Conservation (phyloP, 768 basidiomycete genomes). For the Psilocybe cyanescens region DNA sequence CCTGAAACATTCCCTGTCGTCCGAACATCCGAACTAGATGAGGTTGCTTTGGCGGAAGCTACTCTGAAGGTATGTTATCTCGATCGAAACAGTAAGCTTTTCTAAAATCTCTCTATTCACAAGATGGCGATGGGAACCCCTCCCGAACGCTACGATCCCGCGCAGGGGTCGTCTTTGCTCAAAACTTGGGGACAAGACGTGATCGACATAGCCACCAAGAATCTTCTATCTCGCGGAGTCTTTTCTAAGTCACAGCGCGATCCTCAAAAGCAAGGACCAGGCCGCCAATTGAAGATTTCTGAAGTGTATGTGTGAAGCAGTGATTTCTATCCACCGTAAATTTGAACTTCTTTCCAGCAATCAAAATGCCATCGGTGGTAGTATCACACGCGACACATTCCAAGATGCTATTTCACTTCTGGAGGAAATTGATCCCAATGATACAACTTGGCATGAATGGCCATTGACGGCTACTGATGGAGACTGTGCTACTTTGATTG, state of each 20-base stretch:
- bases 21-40: slow-evolving; percentile 37
- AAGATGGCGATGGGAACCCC: slow-evolving; percentile 84
- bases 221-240: slow-evolving; percentile 65
- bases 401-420: slow-evolving; percentile 67
- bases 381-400: slow-evolving; percentile 64
- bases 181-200: slow-evolving; percentile 55
- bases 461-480: slow-evolving; percentile 80
- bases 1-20: slow-evolving; percentile 39
- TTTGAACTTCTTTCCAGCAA: slow-evolving; percentile 47
- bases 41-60: slow-evolving; percentile 61
- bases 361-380: slow-evolving; percentile 67
- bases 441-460: slow-evolving; percentile 74
- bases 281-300: slow-evolving; percentile 76
- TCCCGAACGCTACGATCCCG: slow-evolving; percentile 66
- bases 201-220: slow-evolving; percentile 59
- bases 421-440: slow-evolving; percentile 56
- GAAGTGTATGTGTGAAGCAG: slow-evolving; percentile 51
- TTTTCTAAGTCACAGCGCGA: slow-evolving; percentile 71
- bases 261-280: slow-evolving; percentile 65
- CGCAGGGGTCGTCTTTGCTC: slow-evolving; percentile 61
- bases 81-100: neutral
- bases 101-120: neutral
- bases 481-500: slow-evolving; percentile 74
- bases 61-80: slow-evolving; percentile 62
- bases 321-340: neutral